phyloP scores from a whole-genome alignment of 306 rosid genomes.

The Dryas octopetala region DNA sequence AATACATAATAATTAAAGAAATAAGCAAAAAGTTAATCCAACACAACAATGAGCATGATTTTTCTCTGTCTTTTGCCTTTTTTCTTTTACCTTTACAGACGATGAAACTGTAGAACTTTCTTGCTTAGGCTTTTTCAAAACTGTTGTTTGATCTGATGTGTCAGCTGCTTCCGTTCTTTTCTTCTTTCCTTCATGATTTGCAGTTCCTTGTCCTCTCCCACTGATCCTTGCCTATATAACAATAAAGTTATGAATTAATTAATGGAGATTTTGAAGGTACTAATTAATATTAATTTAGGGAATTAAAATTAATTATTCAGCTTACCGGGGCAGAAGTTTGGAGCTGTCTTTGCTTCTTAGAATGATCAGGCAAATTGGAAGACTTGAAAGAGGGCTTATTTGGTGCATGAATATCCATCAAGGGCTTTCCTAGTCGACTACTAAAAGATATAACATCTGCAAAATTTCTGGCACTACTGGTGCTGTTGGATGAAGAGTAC shows the following conservation, averaged over 20 bases:
- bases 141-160: conserved; percentile 51
- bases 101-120: conserved; percentile 47
- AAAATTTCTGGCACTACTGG: conserved; percentile 34
- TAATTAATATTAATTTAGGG: no score
- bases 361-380: conserved; percentile 37
- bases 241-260: no score
- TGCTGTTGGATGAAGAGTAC: conserved; percentile 35
- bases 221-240: conserved; percentile 41
- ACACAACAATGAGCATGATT: neutral
- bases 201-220: conserved; percentile 59
- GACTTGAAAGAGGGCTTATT: conserved; percentile 41
- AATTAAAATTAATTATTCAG: neutral
- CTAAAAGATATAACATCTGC: conserved; percentile 70
- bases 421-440: conserved; percentile 49
- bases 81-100: conserved; percentile 57
- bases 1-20: conserved; percentile 1
- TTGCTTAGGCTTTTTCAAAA: conserved; percentile 67
- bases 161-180: conserved; percentile 68
- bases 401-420: conserved; percentile 45
- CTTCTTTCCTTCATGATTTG: conserved; percentile 64
- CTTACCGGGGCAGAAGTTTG: conserved; percentile 53
- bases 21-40: neutral
- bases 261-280: no score
- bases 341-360: conserved; percentile 51
- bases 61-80: neutral